Evolutionary conservation across 2,329 filamentous ascomycete genomes (phyloP).

Genomic region (Penicillium fuscoglaucum): DNA sequence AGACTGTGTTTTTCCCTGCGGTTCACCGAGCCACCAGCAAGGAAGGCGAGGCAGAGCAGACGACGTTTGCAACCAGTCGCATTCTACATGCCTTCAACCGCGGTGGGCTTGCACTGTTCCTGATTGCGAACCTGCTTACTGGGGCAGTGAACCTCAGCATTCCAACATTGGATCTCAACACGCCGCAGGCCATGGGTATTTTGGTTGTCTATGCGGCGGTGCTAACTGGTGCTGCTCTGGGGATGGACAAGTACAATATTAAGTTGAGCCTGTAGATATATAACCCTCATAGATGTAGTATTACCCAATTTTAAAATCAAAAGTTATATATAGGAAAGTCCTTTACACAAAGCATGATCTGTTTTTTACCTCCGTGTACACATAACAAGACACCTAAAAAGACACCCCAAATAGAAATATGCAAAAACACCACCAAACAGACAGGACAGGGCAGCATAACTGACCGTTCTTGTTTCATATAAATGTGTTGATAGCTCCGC

Average conservation of each 20-base stretch:
- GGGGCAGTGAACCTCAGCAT: slow-evolving; percentile 85
- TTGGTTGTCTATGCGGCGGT: slow-evolving; percentile 69
- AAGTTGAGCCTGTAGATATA: slow-evolving; percentile 30
- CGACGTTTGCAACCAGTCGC: slow-evolving; percentile 70
- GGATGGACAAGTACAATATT: slow-evolving; percentile 41
- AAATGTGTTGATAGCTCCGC: neutral
- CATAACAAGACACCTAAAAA: too few relatives aligned
- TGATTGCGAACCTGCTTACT: slow-evolving; percentile 85
- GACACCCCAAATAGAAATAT: too few relatives aligned
- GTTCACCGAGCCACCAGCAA: slow-evolving; percentile 60
- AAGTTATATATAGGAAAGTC: too few relatives aligned
- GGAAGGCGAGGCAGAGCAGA: slow-evolving; percentile 62
- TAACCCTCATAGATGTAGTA: neutral
- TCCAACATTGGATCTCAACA: slow-evolving; percentile 72
- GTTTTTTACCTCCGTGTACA: too few relatives aligned
- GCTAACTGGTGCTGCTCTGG: slow-evolving; percentile 64
- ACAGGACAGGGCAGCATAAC: too few relatives aligned
- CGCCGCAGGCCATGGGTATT: slow-evolving; percentile 68
- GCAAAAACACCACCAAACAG: too few relatives aligned
- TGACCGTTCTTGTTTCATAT: neutral
- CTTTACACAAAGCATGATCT: too few relatives aligned
- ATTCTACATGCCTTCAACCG: slow-evolving; percentile 83
- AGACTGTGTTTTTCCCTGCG: slow-evolving; percentile 74
- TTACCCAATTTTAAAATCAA: neutral
- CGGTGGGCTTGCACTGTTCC: slow-evolving; percentile 81